Evolutionary conservation across 1,284 basidiomycete species (phyloP), one percentile per base, ranked within the genome.

Genomic region (Rhodotorula sp.): DNA sequence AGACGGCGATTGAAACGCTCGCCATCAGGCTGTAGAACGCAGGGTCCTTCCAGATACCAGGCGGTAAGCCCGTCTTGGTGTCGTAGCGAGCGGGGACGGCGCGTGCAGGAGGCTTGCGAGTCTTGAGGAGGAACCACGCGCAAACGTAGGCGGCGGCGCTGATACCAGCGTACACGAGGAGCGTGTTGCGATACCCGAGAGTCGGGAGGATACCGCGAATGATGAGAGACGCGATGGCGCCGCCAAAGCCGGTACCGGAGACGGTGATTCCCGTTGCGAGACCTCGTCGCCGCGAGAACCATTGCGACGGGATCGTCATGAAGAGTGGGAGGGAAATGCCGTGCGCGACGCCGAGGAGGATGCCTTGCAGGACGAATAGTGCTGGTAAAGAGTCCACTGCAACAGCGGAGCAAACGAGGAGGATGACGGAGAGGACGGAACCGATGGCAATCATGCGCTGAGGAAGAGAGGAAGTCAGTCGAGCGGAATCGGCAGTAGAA

Each of bases 361-460:
- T 49, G 7, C 76, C 76, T 55, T 76, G 76, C 9, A 68, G 48
- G 45, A 77, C 41, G 68, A 76, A 77, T 2, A 77, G 58, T 5
- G 62, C 62, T 2, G 73, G 70, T 3, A 74, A 60, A 46, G 56
- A 63, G 9, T 54, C 46, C 46, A 66, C 65, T 21, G 61, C 61
- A 57, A 61, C 62, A 19, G 66, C 66, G 3, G 58, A 68, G 41
- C 55, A 59, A 53, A 76, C 44, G 59, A 74, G 65, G 25, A 67
- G 27, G 25, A 57, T 21, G 46, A 76, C 64, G 19, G 62, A 57
- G 9, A 48, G 12, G 44, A 48, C 17, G 8, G 59, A 60, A 9
- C 68, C 72, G 54, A 75, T 70, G 21, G 66, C 67, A 46, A 74
- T 71, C 72, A 75, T 77, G 21, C 64, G 46, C 66, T 68, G 52